phyloP scores from a whole-genome alignment of 805 yeast genomes.

The Saturnispora mendoncae region DNA sequence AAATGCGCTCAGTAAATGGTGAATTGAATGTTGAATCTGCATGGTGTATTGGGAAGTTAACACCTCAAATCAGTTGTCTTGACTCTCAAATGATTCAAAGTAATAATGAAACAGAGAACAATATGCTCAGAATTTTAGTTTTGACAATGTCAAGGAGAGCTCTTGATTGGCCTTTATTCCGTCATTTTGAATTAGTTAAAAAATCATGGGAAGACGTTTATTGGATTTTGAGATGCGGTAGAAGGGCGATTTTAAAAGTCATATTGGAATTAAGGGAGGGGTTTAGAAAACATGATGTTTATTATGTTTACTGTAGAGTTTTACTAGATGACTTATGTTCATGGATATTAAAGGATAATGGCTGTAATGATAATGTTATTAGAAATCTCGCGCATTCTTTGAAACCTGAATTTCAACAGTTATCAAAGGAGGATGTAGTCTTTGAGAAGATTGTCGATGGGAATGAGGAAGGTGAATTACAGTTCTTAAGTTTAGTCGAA shows the following conservation, averaged over 20 bases:
- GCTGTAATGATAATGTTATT: constrained; percentile 48
- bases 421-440: constrained; percentile 40
- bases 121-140: constrained; percentile 43
- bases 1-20: constrained; percentile 62
- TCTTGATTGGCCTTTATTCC: constrained; percentile 67
- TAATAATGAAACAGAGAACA: constrained; percentile 25
- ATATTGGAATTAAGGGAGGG: constrained; percentile 58
- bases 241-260: constrained; percentile 49
- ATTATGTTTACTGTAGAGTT: constrained; percentile 73
- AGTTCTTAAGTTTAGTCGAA: constrained; percentile 42
- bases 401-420: constrained; percentile 31
- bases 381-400: constrained; percentile 62
- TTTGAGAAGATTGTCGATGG: constrained; percentile 43
- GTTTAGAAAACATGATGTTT: constrained; percentile 75
- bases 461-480: constrained; percentile 30
- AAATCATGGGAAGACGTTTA: constrained; percentile 74
- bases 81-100: constrained; percentile 47
- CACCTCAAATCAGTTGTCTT: constrained; percentile 68
- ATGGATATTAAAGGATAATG: constrained; percentile 56
- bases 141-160: constrained; percentile 64
- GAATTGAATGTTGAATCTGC: constrained; percentile 77
- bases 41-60: constrained; percentile 85
- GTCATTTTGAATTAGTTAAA: constrained; percentile 52
- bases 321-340: constrained; percentile 68
- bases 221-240: constrained; percentile 57